phyloP scores from a whole-genome alignment of 164 flowering plant species.

The Magnolia kwangsiensis region DNA sequence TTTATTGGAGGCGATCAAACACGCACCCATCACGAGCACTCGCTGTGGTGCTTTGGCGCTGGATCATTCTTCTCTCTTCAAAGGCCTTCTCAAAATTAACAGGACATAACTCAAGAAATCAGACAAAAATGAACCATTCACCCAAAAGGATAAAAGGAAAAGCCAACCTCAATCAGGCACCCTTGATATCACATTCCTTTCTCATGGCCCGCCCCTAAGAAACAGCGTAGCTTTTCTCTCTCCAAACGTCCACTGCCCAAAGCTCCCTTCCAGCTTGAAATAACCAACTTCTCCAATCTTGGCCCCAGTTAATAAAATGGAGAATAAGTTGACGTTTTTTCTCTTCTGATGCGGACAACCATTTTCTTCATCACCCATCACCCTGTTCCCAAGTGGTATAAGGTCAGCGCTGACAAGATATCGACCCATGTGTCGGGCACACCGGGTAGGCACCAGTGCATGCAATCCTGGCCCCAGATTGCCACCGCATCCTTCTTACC shows the following conservation, averaged over 20 bases:
- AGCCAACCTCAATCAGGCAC: too few species aligned
- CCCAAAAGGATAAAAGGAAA: too few species aligned
- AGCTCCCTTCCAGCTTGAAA: neutral
- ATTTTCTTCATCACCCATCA: constrained; percentile 13
- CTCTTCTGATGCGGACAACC: neutral
- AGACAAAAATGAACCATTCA: too few species aligned
- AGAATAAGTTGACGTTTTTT: neutral
- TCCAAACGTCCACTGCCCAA: neutral
- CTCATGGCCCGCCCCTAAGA: neutral
- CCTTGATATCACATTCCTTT: too few species aligned
- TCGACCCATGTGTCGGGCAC: constrained; percentile 97
- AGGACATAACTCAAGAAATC: too few species aligned
- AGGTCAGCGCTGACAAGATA: constrained; percentile 55
- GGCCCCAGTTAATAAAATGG: neutral
- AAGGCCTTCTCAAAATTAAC: too few species aligned
- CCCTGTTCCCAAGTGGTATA: constrained; percentile 25
- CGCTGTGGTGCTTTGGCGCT: too few species aligned
- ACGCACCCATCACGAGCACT: too few species aligned
- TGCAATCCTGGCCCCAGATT: constrained; percentile 96
- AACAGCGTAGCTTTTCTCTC: neutral
- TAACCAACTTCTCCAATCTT: neutral
- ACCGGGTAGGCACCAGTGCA: constrained; percentile 99
- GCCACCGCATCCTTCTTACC: constrained; percentile 91
- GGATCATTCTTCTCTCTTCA: too few species aligned
- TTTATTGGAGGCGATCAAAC: too few species aligned